Percentiles rank a stretch among this genome's conserved stretches.
Conservation (phyloP, 164 flowering plant genomes). For the Chimonanthus salicifolius region DNA sequence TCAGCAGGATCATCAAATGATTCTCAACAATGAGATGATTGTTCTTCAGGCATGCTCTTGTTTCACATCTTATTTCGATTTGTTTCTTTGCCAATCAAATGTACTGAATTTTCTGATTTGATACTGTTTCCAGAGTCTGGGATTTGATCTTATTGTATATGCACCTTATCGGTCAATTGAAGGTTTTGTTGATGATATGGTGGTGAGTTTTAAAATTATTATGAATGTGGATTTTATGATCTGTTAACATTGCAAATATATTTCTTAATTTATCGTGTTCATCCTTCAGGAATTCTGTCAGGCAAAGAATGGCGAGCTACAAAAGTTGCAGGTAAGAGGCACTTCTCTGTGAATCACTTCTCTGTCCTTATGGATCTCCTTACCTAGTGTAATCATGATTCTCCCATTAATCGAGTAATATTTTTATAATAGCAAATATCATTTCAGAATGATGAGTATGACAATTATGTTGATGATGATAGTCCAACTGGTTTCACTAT, state of each 20-base stretch:
- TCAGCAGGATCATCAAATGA: slow-evolving; percentile 92
- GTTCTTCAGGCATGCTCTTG: slow-evolving; percentile 83
- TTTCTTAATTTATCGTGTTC: slow-evolving; percentile 12
- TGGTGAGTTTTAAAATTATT: slow-evolving; percentile 38
- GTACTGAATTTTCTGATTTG: not conserved
- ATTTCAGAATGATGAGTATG: too few relatives aligned
- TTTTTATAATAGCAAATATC: too few relatives aligned
- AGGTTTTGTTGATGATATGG: slow-evolving; percentile 77
- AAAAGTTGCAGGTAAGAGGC: slow-evolving; percentile 40
- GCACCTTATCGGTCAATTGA: slow-evolving; percentile 93
- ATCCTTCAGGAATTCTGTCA: slow-evolving; percentile 49
- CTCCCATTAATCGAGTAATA: too few relatives aligned
- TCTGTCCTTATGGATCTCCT: not conserved
- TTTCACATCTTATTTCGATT: slow-evolving; percentile 2
- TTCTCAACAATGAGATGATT: slow-evolving; percentile 95
- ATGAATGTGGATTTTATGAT: not conserved
- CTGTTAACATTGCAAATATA: not conserved
- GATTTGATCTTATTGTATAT: slow-evolving; percentile 96
- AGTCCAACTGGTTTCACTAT: too few relatives aligned
- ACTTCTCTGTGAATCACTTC: not conserved
- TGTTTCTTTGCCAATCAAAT: not conserved
- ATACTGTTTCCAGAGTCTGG: slow-evolving; percentile 64
- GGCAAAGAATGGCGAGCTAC: slow-evolving; percentile 33
- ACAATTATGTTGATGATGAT: too few relatives aligned
- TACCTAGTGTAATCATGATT: not conserved